Conservation (phyloP, 2,329 filamentous ascomycete species). For the Aspergillus sp. region DNA sequence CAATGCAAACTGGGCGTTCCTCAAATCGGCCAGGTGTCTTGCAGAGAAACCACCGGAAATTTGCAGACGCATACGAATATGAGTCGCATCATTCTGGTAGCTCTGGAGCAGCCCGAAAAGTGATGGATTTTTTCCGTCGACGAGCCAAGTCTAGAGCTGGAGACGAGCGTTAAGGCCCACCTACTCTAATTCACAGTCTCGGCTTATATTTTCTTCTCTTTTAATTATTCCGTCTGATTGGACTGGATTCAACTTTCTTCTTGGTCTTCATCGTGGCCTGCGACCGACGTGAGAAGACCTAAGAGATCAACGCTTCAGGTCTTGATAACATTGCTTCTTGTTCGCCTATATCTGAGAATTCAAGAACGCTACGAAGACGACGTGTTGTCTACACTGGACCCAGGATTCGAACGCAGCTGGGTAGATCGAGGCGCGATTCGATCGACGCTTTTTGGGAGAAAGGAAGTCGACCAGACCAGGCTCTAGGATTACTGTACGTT, state of each 20-base stretch:
- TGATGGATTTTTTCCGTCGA: conserved; percentile 97
- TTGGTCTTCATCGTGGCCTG: conserved; percentile 10
- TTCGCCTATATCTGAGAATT: conserved; percentile 11
- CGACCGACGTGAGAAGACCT: conserved; percentile 6
- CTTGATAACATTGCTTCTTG: conserved; percentile 12
- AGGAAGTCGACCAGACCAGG: conserved; percentile 16
- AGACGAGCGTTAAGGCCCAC: conserved; percentile 35
- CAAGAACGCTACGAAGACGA: conserved; percentile 11
- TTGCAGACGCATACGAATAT: conserved; percentile 83
- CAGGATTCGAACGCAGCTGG: conserved; percentile 4
- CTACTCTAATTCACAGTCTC: conserved; percentile 8
- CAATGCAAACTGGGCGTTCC: conserved; percentile 41
- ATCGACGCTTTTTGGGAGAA: conserved; percentile 15
- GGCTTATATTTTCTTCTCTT: conserved; percentile 16
- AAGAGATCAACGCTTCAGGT: conserved; percentile 14
- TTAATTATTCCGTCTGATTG: conserved; percentile 9
- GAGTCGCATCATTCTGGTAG: conserved; percentile 76
- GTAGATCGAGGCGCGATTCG: conserved; percentile 10
- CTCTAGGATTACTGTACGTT: conserved; percentile 22
- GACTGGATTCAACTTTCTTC: conserved; percentile 13
- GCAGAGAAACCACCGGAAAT: conserved; percentile 82
- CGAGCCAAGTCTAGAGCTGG: conserved; percentile 71
- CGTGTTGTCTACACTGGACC: conserved; percentile 6
- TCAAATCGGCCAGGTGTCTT: conserved; percentile 58
- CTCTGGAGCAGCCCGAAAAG: conserved; percentile 81